These are phyloP conservation scores for Erigeron philadelphicus DNA, from an alignment of 140 eudicot species.

Conservation along the genomic window DNA sequence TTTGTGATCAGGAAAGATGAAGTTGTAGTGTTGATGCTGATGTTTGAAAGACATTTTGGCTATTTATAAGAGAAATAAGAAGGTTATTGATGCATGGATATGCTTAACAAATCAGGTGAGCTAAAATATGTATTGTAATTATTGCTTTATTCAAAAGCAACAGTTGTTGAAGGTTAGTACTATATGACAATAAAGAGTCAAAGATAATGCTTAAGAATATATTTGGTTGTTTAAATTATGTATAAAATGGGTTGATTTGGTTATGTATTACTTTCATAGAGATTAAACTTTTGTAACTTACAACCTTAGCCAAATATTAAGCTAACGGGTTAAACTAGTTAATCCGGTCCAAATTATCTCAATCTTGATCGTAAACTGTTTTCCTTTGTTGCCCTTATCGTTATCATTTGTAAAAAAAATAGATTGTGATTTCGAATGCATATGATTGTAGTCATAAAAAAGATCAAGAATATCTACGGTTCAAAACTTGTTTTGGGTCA, in stretches of 20 bases:
- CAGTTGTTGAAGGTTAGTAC: conserved; percentile 13
- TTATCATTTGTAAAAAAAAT: too few species aligned
- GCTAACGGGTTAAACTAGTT: background rate
- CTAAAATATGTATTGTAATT: conserved; percentile 17
- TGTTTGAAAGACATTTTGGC: background rate
- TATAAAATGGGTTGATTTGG: background rate
- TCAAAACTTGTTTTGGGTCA: background rate
- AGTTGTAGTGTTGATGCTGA: conserved; percentile 4
- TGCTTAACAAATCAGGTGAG: conserved; percentile 27
- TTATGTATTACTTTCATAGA: background rate
- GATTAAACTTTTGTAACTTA: background rate
- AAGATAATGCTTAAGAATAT: conserved; percentile 1
- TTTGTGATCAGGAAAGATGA: conserved; percentile 26
- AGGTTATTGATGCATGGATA: conserved; percentile 15
- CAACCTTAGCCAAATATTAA: background rate
- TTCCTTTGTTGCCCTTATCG: background rate
- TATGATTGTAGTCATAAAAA: too few species aligned
- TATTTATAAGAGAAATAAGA: conserved; percentile 24
- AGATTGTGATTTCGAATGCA: too few species aligned
- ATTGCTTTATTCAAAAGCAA: conserved; percentile 14
- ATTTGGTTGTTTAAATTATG: background rate
- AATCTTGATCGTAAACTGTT: background rate
- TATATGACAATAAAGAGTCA: background rate
- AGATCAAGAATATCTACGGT: background rate
- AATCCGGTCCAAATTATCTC: background rate